Conservation (phyloP, 108 stramenopile genomes). For the Stephanodiscus triporus region DNA sequence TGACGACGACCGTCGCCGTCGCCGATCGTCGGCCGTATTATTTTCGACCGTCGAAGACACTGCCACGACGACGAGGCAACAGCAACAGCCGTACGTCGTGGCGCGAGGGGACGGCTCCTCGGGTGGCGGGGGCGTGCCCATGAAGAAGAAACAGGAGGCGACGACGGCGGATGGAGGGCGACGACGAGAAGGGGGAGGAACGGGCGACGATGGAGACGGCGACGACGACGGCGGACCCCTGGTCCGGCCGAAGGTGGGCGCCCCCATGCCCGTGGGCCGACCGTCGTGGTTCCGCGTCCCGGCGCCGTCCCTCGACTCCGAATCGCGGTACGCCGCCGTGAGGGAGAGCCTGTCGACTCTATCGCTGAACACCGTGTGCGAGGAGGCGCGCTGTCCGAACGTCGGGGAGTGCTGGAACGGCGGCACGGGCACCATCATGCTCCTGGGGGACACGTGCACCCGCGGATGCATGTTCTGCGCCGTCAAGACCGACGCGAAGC, state of each 20-base stretch:
- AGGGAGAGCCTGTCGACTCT: constrained; percentile 79
- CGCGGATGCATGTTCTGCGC: constrained; percentile 98
- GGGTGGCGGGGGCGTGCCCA: constrained; percentile 85
- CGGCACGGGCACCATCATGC: constrained; percentile 99
- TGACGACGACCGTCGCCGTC: no score
- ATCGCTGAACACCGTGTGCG: constrained; percentile 94
- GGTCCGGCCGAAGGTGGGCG: constrained; percentile 78
- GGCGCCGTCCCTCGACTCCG: constrained; percentile 58
- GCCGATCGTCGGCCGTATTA: no score
- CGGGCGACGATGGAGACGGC: background rate
- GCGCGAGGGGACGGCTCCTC: constrained; percentile 80
- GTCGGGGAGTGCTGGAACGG: constrained; percentile 99
- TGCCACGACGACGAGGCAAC: background rate
- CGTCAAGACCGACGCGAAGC: constrained; percentile 90
- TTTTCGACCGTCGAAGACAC: no score
- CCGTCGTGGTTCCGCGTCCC: constrained; percentile 78
- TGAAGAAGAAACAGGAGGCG: constrained; percentile 55
- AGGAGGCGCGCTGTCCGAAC: constrained; percentile 99
- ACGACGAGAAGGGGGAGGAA: constrained; percentile 38
- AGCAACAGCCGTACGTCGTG: constrained; percentile 48
- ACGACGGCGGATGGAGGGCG: background rate
- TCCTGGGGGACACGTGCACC: constrained; percentile 98
- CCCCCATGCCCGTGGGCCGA: constrained; percentile 83
- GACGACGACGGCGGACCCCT: constrained; percentile 32
- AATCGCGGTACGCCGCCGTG: constrained; percentile 78